Base-by-base conservation (phyloP, 331 rosid genomes). In the Quercus phellos region DNA sequence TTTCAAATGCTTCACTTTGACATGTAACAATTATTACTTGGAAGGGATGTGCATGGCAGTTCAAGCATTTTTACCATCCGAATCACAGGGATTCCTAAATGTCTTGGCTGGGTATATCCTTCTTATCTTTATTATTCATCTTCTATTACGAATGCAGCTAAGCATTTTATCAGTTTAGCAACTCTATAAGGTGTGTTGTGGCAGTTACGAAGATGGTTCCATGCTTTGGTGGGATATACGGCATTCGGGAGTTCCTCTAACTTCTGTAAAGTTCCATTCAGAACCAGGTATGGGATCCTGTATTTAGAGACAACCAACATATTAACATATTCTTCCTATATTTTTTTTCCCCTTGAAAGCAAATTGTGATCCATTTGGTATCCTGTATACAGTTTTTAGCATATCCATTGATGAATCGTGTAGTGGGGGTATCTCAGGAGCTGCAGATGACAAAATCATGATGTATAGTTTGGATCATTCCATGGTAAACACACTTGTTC, bases 171-270 rank as follows among this genome's bases (percentile, higher is more conserved):
- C 22, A 51, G 16, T 73, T 63, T 66, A 55, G 68, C 32, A 72
- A 51, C 8, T 27, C 38, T 19, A 29, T 64, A 58, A 46, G 0
- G 53, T 46, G 53, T 46, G 53, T 46, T 79, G 75, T 55, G 79
- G 82, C 79, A 95, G 99, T 70, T 93, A 90, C 59, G 97, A 93
- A 83, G 98, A 95, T 70, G 99, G 98, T 58, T 88, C 96, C 78
- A 92, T 95, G 98, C 97, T 92, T 79, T 95, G 93, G 98, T 91
- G 99, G 99, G 99, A 95, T 86, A 35, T 93, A 77, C 85, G 98
- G 81, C 87, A 91, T 77, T 90, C 89, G 0, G 82, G 85, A 43
- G 81, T 77, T 81, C 99, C 98, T 54, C 1, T 90, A 71, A 83
- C 96, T 55, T 82, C 88, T 58, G 97, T 91, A 59, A 93, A 90